Conservation (phyloP, 164 flowering plant species). For the Santalum album region DNA sequence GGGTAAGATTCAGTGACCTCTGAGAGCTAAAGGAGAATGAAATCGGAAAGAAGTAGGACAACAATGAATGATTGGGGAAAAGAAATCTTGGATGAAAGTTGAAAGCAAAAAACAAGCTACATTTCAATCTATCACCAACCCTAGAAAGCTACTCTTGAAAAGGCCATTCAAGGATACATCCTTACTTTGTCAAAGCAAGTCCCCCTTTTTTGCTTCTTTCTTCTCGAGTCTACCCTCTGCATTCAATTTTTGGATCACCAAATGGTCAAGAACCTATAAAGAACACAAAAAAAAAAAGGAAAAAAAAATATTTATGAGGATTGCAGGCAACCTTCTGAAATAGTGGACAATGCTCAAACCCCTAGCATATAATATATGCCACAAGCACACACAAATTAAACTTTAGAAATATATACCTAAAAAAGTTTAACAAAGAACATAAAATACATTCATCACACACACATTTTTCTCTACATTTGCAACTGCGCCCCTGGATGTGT, state of each 20-base stretch:
- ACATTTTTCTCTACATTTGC: too few species aligned
- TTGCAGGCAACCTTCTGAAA: too few species aligned
- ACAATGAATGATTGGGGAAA: too few species aligned
- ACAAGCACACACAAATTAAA: too few species aligned
- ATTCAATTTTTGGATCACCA: constrained; percentile 96
- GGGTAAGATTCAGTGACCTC: background rate
- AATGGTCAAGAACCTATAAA: constrained; percentile 89
- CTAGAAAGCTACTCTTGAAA: background rate
- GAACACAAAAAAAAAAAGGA: constrained; percentile 1
- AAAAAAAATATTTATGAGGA: background rate
- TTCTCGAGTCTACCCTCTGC: constrained; percentile 97
- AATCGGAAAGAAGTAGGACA: background rate
- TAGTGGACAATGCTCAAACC: too few species aligned
- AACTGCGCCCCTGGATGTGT: too few species aligned
- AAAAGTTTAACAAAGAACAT: too few species aligned
- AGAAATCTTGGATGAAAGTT: background rate
- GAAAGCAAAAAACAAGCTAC: background rate
- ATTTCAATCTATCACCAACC: background rate
- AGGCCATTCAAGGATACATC: too few species aligned
- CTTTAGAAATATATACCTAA: too few species aligned
- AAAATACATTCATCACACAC: too few species aligned
- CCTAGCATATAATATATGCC: too few species aligned
- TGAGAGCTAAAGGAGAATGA: background rate
- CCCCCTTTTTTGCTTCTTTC: constrained; percentile 93
- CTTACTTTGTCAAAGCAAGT: constrained; percentile 87